Base-by-base conservation (phyloP, 208 protist species). In the Naegleria gruberi region DNA sequence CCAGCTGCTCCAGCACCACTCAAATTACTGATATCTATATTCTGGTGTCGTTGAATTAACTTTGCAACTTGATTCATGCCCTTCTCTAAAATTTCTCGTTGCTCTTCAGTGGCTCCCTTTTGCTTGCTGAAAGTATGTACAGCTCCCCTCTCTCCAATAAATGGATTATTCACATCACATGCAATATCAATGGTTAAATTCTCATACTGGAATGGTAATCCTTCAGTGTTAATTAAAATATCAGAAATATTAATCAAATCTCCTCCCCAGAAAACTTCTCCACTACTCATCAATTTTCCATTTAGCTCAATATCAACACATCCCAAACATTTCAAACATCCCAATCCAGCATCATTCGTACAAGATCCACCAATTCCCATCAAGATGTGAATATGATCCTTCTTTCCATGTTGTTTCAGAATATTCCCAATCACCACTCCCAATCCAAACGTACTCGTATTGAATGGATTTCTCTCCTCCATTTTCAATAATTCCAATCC, bases 101-200 rank as follows among this genome's bases (percentile, higher is more conserved):
- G 4, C 44, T 57, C 34, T 74, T 73, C 4, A 30, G 30, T 44
- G 8, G 15, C 46, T 89, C 85, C 85, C 43, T 89, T 89, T 44
- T 89, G 85, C 47, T 89, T 74, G n/a, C 34, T 34, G n/a, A 89
- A 89, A 26, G 37, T 74, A 74, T 41, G n/a, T 8, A 73, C 47
- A 34, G 85, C 45, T 44, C 85, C 85, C 5, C 34, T 57, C 0
- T 57, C 34, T 43, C 85, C 85, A n/a, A 89, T 44, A 41, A 89
- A 89, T 17, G 85, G 85, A 89, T 89, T 89, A 30, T 12, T 74
- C 5, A 89, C 85, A 74, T 89, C 85, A 74, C 85, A 74, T 19
- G 85, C 44, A 26, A 89, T 74, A 41, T 74, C 40, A 26, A 89
- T 87, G 15, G 12, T 34, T 46, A 87, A 23, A 55, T 87, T 34